phyloP scores from a whole-genome alignment of 768 basidiomycete genomes.

The Russula ochroleuca region DNA sequence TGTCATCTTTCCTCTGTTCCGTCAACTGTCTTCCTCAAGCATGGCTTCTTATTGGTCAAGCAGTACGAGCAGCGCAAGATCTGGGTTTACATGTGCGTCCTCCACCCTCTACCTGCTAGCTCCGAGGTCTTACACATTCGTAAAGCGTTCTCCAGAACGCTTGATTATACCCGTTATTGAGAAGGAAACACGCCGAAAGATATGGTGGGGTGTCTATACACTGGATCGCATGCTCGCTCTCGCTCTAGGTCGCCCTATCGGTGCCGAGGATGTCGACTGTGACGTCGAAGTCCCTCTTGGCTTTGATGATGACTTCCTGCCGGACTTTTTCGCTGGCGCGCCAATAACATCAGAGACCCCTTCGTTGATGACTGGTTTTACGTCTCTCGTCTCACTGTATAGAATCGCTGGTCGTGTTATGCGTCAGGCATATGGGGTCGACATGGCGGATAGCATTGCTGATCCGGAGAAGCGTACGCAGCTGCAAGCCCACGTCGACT shows the following conservation, averaged over 20 bases:
- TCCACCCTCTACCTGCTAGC: slow-evolving; percentile 10
- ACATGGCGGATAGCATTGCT: slow-evolving; percentile 61
- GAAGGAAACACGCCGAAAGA: slow-evolving; percentile 84
- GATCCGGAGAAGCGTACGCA: slow-evolving; percentile 72
- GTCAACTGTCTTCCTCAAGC: slow-evolving; percentile 92
- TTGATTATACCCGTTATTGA: slow-evolving; percentile 66
- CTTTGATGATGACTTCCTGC: slow-evolving; percentile 74
- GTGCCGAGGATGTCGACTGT: slow-evolving; percentile 85
- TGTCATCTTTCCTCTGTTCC: slow-evolving; percentile 88
- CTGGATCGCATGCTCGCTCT: slow-evolving; percentile 91
- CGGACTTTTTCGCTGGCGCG: slow-evolving; percentile 67
- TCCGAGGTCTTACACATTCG: slow-evolving; percentile 26
- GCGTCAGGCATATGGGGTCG: slow-evolving; percentile 77
- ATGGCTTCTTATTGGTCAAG: slow-evolving; percentile 90
- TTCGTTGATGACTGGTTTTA: slow-evolving; percentile 77
- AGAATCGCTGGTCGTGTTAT: slow-evolving; percentile 81
- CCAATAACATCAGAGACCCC: slow-evolving; percentile 51
- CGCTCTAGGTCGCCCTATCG: slow-evolving; percentile 82
- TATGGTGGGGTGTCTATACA: slow-evolving; percentile 93
- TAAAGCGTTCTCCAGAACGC: slow-evolving; percentile 76
- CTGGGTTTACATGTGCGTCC: slow-evolving; percentile 81
- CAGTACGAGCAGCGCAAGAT: slow-evolving; percentile 85
- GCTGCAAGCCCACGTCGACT: slow-evolving; percentile 73
- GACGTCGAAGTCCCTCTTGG: slow-evolving; percentile 83
- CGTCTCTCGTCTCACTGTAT: slow-evolving; percentile 72